These are phyloP conservation scores for Hamamelis virginiana DNA, from an alignment of 164 flowering plant species.

Conservation along the genomic window DNA sequence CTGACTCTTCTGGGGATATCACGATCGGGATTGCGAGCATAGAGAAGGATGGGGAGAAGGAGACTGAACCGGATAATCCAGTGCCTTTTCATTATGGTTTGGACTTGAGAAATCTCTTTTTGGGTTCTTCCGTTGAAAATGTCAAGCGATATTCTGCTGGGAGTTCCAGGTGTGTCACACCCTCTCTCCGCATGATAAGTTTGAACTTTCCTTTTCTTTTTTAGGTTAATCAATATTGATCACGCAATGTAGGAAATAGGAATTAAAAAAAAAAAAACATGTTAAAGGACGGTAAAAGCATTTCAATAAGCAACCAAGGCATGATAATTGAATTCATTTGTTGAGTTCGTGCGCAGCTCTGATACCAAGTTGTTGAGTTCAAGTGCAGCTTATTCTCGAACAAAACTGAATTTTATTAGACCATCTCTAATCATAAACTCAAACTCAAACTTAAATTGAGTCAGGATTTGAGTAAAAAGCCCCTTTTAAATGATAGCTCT, in stretches of 20 bases:
- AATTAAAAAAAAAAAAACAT: not conserved
- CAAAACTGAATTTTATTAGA: no score
- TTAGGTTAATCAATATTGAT: not conserved
- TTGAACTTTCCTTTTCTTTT: not conserved
- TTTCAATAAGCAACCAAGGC: not conserved
- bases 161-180: conserved; percentile 44
- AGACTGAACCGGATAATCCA: conserved; percentile 8
- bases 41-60: no score
- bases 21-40: conserved; percentile 10
- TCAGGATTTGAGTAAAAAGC: no score
- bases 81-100: conserved; percentile 30
- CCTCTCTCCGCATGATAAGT: not conserved
- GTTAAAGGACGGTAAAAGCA: not conserved
- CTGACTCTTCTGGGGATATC: conserved; percentile 15
- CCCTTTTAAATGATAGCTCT: no score
- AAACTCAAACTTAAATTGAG: no score
- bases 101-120: conserved; percentile 37
- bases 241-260: not conserved
- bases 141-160: conserved; percentile 14
- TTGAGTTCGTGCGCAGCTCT: no score
- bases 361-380: no score
- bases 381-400: no score
- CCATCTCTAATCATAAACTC: no score
- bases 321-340: not conserved
- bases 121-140: conserved; percentile 26